Percentiles rank a stretch among this genome's conserved stretches.
Evolutionary conservation across 23 red algal species (phyloP).

Genomic region (Gracilaria domingensis): DNA sequence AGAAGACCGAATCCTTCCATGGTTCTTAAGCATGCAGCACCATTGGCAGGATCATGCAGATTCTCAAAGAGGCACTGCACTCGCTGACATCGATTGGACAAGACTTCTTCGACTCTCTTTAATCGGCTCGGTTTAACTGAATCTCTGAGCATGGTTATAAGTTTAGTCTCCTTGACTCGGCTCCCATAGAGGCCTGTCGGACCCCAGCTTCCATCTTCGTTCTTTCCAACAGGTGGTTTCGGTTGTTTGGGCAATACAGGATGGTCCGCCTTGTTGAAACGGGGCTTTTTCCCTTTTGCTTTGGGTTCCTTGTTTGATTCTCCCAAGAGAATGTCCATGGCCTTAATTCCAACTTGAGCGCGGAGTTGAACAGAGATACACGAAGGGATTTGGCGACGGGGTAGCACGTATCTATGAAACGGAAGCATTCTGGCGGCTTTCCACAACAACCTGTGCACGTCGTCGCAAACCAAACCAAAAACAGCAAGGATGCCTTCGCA

Average conservation of each 20-base stretch:
- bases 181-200: slow-evolving; percentile 82
- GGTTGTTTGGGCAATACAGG: slow-evolving; percentile 42
- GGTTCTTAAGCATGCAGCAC: slow-evolving; percentile 87
- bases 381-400: not conserved
- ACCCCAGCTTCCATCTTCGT: slow-evolving; percentile 66
- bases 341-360: not conserved
- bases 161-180: slow-evolving; percentile 70
- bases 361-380: not conserved
- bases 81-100: slow-evolving; percentile 59
- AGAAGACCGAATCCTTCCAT: slow-evolving; percentile 87
- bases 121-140: slow-evolving; percentile 75
- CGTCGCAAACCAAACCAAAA: not conserved
- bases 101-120: slow-evolving; percentile 77
- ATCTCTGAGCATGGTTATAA: slow-evolving; percentile 79
- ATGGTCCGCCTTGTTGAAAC: slow-evolving; percentile 40
- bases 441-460: not conserved
- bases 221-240: slow-evolving; percentile 51
- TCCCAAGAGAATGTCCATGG: not conserved
- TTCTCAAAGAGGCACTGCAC: slow-evolving; percentile 93
- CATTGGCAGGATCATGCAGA: slow-evolving; percentile 88
- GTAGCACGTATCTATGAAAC: not conserved
- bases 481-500: not conserved
- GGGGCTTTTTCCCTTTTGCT: slow-evolving; percentile 13
- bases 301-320: not conserved
- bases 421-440: not conserved